phyloP scores from a whole-genome alignment of 2,329 filamentous ascomycete species.

The Beauveria medogensis region DNA sequence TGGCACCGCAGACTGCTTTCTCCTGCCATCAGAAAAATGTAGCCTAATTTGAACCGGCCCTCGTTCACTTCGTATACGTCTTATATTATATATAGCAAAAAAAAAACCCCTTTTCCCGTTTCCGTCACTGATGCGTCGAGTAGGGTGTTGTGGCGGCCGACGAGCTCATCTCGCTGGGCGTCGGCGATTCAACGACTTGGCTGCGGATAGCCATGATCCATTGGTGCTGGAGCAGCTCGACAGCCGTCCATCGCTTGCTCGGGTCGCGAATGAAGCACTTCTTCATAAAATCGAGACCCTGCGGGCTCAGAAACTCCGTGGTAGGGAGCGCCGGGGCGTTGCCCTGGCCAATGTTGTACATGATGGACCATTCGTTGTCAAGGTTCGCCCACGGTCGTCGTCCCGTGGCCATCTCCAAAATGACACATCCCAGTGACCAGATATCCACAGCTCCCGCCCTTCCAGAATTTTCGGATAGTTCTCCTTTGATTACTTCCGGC shows the following conservation, averaged over 20 bases:
- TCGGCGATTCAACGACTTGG: conserved; percentile 56
- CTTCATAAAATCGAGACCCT: conserved; percentile 81
- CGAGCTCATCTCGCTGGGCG: conserved; percentile 48
- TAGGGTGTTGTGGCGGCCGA: conserved; percentile 27
- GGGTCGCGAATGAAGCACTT: conserved; percentile 85
- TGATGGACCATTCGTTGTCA: conserved; percentile 99
- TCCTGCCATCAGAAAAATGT: background rate
- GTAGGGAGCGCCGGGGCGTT: conserved; percentile 82
- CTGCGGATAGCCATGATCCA: conserved; percentile 68
- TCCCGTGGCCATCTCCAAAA: conserved; percentile 95
- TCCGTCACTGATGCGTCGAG: conserved; percentile 13
- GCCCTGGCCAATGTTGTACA: conserved; percentile 99
- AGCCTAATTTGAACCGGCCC: background rate
- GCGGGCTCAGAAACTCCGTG: conserved; percentile 71
- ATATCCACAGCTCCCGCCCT: conserved; percentile 85
- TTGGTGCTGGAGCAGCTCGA: conserved; percentile 87
- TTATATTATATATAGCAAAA: background rate
- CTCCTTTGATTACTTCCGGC: conserved; percentile 92
- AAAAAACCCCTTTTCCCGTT: no score
- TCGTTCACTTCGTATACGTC: background rate
- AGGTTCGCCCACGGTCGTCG: conserved; percentile 88
- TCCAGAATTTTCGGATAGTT: conserved; percentile 64
- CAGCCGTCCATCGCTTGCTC: conserved; percentile 66
- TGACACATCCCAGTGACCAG: conserved; percentile 94
- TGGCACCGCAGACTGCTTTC: background rate